Conservation (phyloP, 352 stramenopile genomes). For the Blastocystis sp. region DNA sequence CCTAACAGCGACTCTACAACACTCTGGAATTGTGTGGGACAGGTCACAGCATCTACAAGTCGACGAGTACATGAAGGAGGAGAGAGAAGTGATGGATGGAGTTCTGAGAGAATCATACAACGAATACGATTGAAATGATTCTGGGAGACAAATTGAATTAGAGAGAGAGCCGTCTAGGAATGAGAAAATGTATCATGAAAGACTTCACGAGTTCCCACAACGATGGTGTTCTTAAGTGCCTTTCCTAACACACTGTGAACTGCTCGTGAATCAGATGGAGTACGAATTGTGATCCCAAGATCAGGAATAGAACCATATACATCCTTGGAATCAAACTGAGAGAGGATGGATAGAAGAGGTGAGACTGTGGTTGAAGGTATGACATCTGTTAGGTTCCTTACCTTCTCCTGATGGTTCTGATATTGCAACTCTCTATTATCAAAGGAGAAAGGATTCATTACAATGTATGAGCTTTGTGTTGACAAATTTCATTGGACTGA, state of each 20-base stretch:
- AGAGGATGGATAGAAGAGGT: not conserved
- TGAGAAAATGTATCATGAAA: not conserved
- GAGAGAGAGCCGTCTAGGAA: not conserved
- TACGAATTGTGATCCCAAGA: not conserved
- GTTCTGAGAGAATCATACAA: slow-evolving; percentile 42
- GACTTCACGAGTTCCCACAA: slow-evolving; percentile 3
- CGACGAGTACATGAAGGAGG: not conserved
- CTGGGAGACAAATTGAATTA: not conserved
- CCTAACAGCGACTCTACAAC: not conserved
- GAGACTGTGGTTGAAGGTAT: not conserved
- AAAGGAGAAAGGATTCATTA: not conserved
- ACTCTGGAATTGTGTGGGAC: not conserved
- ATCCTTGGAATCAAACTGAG: not conserved
- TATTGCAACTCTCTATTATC: not conserved
- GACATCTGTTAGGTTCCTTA: no score
- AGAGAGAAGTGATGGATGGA: not conserved
- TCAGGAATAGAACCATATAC: not conserved
- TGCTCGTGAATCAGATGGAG: not conserved
- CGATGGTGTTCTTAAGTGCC: not conserved
- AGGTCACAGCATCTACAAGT: not conserved
- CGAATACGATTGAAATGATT: not conserved
- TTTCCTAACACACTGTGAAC: not conserved
- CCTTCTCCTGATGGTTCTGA: not conserved
- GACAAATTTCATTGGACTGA: no score
- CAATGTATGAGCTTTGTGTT: not conserved